These are phyloP conservation scores for Haematococcus sp. DNA, from an alignment of 139 green algal species.

Conservation along the genomic window DNA sequence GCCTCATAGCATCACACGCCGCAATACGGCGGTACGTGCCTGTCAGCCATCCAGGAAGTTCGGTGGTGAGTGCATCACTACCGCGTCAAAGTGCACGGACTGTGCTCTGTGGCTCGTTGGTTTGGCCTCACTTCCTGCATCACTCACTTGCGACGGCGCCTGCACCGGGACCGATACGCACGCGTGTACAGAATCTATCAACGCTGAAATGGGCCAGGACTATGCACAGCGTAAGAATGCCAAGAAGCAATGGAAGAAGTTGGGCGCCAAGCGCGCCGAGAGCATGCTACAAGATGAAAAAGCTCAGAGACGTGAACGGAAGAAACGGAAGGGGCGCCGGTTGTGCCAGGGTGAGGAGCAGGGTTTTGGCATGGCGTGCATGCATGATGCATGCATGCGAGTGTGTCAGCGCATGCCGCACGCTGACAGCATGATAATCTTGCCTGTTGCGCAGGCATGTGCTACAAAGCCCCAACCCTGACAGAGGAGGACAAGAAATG, in stretches of 20 bases:
- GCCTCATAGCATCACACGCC: no score
- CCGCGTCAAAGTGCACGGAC: no score
- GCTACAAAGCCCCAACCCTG: slow-evolving; percentile 7
- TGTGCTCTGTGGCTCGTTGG: no score
- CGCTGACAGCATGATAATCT: neutral
- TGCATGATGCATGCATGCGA: neutral
- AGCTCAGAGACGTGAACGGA: neutral
- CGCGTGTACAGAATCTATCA: no score
- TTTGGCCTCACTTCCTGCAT: no score
- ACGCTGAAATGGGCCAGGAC: no score
- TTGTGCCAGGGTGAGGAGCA: neutral
- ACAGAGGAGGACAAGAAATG: slow-evolving; percentile 3
- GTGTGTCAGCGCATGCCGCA: no score
- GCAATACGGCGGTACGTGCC: no score
- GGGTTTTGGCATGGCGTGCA: neutral
- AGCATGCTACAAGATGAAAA: slow-evolving; percentile 3
- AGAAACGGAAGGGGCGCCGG: slow-evolving; percentile 6
- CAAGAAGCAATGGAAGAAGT: neutral
- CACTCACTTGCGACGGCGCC: no score
- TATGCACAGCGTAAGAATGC: neutral
- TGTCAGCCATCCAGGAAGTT: no score
- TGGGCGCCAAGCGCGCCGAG: neutral
- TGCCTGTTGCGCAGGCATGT: slow-evolving; percentile 3
- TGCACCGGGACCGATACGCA: no score
- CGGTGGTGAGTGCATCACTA: no score